Base-by-base conservation (phyloP, 2,329 filamentous ascomycete genomes). In the Aspergillus sp. region DNA sequence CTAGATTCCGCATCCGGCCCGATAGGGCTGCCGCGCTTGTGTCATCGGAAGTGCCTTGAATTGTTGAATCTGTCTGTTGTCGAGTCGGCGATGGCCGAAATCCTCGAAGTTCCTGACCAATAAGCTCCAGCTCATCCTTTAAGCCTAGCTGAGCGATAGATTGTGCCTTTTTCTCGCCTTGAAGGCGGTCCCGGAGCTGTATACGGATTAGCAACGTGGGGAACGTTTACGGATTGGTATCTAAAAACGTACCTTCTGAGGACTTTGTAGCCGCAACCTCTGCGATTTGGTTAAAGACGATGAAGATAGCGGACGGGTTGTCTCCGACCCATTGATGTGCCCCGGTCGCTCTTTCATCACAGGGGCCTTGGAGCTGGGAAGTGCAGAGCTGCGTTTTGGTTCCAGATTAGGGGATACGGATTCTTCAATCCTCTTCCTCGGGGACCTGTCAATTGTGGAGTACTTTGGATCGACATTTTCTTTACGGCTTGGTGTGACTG, bases 111-210 rank as follows among this genome's bases (percentile, higher is more conserved):
- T 97, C 92, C 57, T 91, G 86, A 1, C 89, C 85, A 65, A 97
- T 93, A 62, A 89, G 88, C 50, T 85, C 85, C 8, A 97, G 79
- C 70, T 97, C 93, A 4, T 85, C 84, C 71, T 89, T 85, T 13
- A 97, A 75, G 3, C 83, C 83, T 3, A 83, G 81, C 60, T 93
- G 90, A 0, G 88, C 86, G 8, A 87, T 85, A 5, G 86, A 85
- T 15, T 93, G 85, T 0, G 87, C 84, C 55, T 84, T 86, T 73
- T 92, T 91, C 71, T 96, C 92, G 48, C 85, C 87, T 66, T 93
- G 89, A 0, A 97, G 81, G 34, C 93, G 88, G 76, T 97, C 93
- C 17, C 93, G 89, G 43, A 87, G 77, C 74, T 78, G 48, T 42
- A 48, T 13, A 32, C 20, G 24, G 24, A 20, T 64, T 36, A 63